Conservation (phyloP, 2,329 filamentous ascomycete genomes). For the Diaporthe nobilis region DNA sequence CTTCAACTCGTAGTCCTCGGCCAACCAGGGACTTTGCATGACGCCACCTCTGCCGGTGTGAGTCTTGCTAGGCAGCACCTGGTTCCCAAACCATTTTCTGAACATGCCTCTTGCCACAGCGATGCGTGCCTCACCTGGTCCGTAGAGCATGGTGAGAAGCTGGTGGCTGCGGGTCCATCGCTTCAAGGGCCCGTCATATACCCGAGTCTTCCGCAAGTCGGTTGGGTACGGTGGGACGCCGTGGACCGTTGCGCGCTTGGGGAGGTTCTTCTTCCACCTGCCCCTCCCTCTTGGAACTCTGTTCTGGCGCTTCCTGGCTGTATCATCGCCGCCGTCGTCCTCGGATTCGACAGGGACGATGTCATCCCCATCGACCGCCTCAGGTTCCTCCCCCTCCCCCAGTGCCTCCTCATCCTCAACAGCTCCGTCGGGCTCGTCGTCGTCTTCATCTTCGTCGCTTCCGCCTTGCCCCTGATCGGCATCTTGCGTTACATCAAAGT, state of each 20-base stretch:
- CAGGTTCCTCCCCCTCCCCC: neutral
- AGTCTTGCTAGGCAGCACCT: constrained; percentile 56
- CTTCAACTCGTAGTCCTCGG: constrained; percentile 52
- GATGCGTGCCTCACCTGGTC: constrained; percentile 54
- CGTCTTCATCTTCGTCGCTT: constrained; percentile 14
- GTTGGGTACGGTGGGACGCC: constrained; percentile 52
- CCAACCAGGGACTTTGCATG: constrained; percentile 57
- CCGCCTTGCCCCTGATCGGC: constrained; percentile 17
- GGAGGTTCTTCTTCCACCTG: constrained; percentile 35
- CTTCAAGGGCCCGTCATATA: constrained; percentile 56
- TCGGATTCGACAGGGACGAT: constrained; percentile 22
- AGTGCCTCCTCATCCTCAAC: neutral
- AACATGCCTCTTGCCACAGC: constrained; percentile 55
- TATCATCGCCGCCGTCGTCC: neutral
- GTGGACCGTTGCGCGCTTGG: constrained; percentile 42
- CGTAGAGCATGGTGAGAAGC: constrained; percentile 59
- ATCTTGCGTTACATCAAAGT: constrained; percentile 19
- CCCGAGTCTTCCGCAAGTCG: constrained; percentile 50
- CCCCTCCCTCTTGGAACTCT: constrained; percentile 27
- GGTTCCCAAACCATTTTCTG: constrained; percentile 58
- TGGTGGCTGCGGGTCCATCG: constrained; percentile 53
- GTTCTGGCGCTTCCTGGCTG: neutral
- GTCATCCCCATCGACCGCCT: constrained; percentile 17
- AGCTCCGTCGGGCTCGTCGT: neutral
- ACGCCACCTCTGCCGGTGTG: constrained; percentile 48